Percentiles rank a stretch among this genome's conserved stretches.
Evolutionary conservation across 2,329 filamentous ascomycete genomes (phyloP).

Genomic region (Didymosphaeria variabile): DNA sequence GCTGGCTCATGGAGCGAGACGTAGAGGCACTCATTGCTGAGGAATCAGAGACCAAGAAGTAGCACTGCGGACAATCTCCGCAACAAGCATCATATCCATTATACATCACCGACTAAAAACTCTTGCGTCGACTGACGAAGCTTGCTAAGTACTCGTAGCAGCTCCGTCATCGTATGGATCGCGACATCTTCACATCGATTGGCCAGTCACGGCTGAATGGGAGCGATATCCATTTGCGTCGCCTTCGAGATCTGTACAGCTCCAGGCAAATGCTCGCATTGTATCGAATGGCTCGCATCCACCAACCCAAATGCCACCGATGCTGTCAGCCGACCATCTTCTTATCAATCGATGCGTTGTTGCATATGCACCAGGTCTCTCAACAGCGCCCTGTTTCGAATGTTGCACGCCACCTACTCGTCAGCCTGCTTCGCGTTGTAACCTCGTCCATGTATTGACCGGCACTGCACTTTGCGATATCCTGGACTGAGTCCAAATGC

Average conservation of each 20-base stretch:
- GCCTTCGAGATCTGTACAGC: not conserved
- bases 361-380: not conserved
- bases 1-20: constrained; percentile 79
- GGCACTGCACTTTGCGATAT: not conserved
- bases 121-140: not conserved
- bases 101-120: not conserved
- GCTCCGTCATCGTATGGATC: not conserved
- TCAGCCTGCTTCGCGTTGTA: not conserved
- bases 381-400: not conserved
- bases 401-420: not conserved
- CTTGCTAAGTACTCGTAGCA: not conserved
- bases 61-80: constrained; percentile 12
- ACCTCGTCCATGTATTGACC: not conserved
- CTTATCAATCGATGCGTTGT: not conserved
- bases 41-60: constrained; percentile 35
- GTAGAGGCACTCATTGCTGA: constrained; percentile 71
- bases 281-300: not conserved
- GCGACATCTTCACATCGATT: not conserved
- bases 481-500: not conserved
- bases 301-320: not conserved
- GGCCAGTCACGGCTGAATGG: no score
- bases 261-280: not conserved
- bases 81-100: not conserved
- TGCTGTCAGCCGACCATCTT: not conserved
- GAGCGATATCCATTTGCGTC: not conserved